Conservation (phyloP, 2,329 filamentous ascomycete species). For the Colletotrichum somersetense region DNA sequence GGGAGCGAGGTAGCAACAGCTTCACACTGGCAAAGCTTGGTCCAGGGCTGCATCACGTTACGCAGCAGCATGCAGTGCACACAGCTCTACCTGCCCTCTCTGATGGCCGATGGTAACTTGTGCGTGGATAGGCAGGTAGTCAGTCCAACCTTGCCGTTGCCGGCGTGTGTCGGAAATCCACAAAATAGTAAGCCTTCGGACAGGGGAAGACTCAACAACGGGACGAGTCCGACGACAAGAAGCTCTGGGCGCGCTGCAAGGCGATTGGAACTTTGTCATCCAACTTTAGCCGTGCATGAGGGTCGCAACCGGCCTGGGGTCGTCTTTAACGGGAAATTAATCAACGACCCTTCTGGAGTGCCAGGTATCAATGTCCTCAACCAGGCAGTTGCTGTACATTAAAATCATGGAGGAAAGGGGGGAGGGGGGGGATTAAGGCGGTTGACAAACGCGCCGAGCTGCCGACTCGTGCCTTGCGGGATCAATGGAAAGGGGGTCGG, state of each 20-base stretch:
- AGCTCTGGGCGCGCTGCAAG: background rate
- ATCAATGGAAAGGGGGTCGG: slow-evolving; percentile 18
- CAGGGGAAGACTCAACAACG: slow-evolving; percentile 7
- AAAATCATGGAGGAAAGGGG: background rate
- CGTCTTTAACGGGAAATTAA: background rate
- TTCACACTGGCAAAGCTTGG: slow-evolving; percentile 17
- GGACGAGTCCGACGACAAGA: background rate
- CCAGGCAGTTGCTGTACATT: background rate
- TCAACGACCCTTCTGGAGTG: background rate
- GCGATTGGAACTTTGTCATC: background rate
- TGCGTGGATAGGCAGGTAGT: too few species aligned
- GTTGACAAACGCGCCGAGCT: slow-evolving; percentile 20
- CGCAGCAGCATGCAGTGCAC: slow-evolving; percentile 22
- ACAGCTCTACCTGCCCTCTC: background rate
- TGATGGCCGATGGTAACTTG: background rate
- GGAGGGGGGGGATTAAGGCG: slow-evolving; percentile 2
- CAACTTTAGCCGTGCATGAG: background rate
- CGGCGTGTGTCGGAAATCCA: slow-evolving; percentile 16
- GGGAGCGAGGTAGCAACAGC: slow-evolving; percentile 4
- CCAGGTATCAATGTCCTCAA: background rate
- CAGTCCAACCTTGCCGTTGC: background rate
- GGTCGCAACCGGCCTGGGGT: background rate
- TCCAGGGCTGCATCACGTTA: slow-evolving; percentile 28
- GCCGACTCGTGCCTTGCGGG: slow-evolving; percentile 17
- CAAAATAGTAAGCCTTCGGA: slow-evolving; percentile 11